Conservation (phyloP, 2,329 filamentous ascomycete genomes). For the Colletotrichum costaricense region DNA sequence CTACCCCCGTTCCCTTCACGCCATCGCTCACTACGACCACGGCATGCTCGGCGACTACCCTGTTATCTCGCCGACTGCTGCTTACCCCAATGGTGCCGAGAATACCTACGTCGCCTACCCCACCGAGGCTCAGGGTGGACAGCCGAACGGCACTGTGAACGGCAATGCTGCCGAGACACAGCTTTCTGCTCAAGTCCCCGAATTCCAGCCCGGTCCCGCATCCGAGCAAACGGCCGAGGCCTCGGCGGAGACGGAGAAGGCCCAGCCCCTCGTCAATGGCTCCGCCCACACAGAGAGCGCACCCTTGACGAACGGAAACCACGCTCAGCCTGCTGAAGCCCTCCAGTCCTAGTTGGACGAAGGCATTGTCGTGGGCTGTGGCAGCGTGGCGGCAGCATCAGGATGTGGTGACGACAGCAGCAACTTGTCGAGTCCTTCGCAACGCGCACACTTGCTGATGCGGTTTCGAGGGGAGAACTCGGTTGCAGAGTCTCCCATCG, state of each 20-base stretch:
- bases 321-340: constrained; percentile 36
- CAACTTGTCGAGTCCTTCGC: constrained; percentile 24
- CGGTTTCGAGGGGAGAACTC: constrained; percentile 6
- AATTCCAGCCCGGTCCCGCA: constrained; percentile 62
- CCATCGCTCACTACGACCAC: constrained; percentile 40
- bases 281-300: constrained; percentile 34
- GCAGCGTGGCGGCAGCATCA: constrained; percentile 8
- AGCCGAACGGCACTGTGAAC: constrained; percentile 46
- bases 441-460: constrained; percentile 31
- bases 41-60: constrained; percentile 42
- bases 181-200: constrained; percentile 72
- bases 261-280: constrained; percentile 37
- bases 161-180: constrained; percentile 53
- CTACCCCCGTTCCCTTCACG: constrained; percentile 42
- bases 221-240: constrained; percentile 7
- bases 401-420: constrained; percentile 4
- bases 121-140: constrained; percentile 42
- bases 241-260: not conserved
- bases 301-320: constrained; percentile 44
- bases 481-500: constrained; percentile 16
- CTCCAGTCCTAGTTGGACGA: constrained; percentile 37
- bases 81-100: constrained; percentile 42
- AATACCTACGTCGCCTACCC: constrained; percentile 27
- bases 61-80: constrained; percentile 41
- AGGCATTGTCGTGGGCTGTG: constrained; percentile 25